phyloP scores from a whole-genome alignment of 306 rosid species.

The Dalbergia oliveri region DNA sequence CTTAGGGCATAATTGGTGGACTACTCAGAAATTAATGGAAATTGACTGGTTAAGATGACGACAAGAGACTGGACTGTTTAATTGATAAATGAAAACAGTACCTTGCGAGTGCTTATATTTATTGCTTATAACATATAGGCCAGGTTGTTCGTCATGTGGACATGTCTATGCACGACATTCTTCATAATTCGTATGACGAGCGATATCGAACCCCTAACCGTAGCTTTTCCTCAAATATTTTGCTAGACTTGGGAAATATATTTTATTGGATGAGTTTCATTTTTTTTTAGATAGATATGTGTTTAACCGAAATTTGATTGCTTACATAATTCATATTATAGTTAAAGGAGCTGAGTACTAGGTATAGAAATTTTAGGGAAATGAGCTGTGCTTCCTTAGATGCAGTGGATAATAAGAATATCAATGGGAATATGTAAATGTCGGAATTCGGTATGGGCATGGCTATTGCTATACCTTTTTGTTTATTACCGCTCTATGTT shows the following conservation, averaged over 20 bases:
- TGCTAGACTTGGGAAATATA: neutral
- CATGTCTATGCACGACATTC: conserved; percentile 46
- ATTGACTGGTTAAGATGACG: conserved; percentile 27
- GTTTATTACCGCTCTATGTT: too few species aligned
- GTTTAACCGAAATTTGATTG: conserved; percentile 20
- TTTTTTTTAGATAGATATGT: neutral
- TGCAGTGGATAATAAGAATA: neutral
- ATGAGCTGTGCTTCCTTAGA: neutral
- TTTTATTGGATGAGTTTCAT: neutral
- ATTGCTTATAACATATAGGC: neutral
- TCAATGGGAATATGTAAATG: neutral
- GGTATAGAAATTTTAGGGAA: neutral
- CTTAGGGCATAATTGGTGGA: conserved; percentile 38
- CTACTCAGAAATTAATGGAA: conserved; percentile 28
- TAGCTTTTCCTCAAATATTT: conserved; percentile 10
- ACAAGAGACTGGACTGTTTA: conserved; percentile 25
- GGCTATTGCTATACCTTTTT: too few species aligned
- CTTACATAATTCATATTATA: neutral
- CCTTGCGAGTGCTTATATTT: too few species aligned
- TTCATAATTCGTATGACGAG: neutral
- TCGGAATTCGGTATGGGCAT: too few species aligned
- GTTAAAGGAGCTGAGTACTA: neutral
- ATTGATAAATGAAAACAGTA: conserved; percentile 15
- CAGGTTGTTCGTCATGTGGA: conserved; percentile 56
- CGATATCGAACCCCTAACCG: conserved; percentile 22